Conservation (phyloP, 352 stramenopile species). For the Sclerospora graminicola region DNA sequence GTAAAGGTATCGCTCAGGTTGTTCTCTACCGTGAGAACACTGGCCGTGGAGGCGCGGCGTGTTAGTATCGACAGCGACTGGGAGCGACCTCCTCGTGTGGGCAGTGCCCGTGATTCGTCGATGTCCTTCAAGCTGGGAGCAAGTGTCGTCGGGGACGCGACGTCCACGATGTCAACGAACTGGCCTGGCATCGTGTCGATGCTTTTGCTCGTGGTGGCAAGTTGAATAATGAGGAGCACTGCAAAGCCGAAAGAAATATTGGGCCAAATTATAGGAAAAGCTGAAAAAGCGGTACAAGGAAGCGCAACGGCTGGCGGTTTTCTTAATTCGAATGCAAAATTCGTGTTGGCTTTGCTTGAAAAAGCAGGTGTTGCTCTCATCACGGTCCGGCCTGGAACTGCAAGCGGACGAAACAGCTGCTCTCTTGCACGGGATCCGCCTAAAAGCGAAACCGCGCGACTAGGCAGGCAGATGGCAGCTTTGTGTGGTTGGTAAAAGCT, state of each 20-base stretch:
- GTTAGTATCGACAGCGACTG: constrained; percentile 30
- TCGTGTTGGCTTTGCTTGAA: neutral
- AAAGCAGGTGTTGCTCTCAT: constrained; percentile 13
- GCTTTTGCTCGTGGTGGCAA: constrained; percentile 7
- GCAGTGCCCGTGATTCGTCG: constrained; percentile 9
- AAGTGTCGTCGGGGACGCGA: constrained; percentile 20
- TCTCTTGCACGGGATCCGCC: constrained; percentile 10
- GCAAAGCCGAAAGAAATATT: constrained; percentile 16
- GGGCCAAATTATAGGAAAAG: constrained; percentile 8
- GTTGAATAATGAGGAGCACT: constrained; percentile 16
- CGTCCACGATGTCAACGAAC: constrained; percentile 12
- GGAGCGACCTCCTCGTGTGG: constrained; percentile 23
- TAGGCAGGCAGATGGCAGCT: constrained; percentile 11
- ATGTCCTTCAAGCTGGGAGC: constrained; percentile 13
- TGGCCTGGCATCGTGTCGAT: constrained; percentile 19
- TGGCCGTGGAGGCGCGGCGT: constrained; percentile 18
- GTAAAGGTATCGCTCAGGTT: constrained; percentile 7
- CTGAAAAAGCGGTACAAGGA: constrained; percentile 9
- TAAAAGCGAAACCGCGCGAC: constrained; percentile 5
- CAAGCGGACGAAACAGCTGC: constrained; percentile 9
- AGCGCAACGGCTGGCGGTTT: constrained; percentile 16
- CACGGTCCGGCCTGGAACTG: constrained; percentile 7
- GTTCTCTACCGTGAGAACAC: constrained; percentile 12
- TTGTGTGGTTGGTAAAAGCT: constrained; percentile 4
- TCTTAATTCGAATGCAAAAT: constrained; percentile 2